phyloP scores from a whole-genome alignment of 805 yeast genomes.

The Kodamaea leandrae region DNA sequence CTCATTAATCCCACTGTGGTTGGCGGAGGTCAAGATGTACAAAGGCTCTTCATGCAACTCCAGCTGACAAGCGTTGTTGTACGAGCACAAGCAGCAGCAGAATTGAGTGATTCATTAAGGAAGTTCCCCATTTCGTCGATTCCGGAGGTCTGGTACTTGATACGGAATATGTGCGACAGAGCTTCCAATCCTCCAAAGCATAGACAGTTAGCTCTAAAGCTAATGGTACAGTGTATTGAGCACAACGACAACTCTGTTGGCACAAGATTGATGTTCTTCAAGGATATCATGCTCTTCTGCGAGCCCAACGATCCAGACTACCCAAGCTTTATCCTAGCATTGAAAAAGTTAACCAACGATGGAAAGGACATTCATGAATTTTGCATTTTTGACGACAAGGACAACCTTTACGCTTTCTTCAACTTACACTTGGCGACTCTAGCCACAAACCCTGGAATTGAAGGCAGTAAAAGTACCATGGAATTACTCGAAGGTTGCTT shows the following conservation, averaged over 20 bases:
- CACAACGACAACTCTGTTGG: constrained; percentile 52
- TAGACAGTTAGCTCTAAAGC: constrained; percentile 47
- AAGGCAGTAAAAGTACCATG: constrained; percentile 21
- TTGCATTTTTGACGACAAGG: constrained; percentile 40
- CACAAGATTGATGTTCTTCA: constrained; percentile 54
- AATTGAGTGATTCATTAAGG: constrained; percentile 49
- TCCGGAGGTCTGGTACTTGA: constrained; percentile 75
- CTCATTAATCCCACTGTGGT: constrained; percentile 43
- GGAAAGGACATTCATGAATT: constrained; percentile 55
- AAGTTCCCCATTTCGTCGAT: constrained; percentile 55
- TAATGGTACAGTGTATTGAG: constrained; percentile 55
- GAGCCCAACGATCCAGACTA: constrained; percentile 48
- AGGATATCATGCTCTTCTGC: constrained; percentile 51
- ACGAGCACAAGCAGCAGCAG: constrained; percentile 50
- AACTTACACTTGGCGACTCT: constrained; percentile 3
- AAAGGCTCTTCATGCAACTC: constrained; percentile 37
- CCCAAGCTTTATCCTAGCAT: constrained; percentile 46
- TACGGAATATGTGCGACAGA: constrained; percentile 50
- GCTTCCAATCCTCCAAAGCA: constrained; percentile 31
- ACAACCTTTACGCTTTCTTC: constrained; percentile 21
- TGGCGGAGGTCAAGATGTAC: constrained; percentile 44
- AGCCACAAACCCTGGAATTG: constrained; percentile 9
- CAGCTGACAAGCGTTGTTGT: constrained; percentile 33
- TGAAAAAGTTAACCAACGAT: constrained; percentile 47
- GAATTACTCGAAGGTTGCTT: constrained; percentile 44